A percentile compares a stretch with the other conserved stretches of the same genome.
These are phyloP conservation scores for Omphalea diandra DNA, from an alignment of 441 rosid species.

Conservation along the genomic window DNA sequence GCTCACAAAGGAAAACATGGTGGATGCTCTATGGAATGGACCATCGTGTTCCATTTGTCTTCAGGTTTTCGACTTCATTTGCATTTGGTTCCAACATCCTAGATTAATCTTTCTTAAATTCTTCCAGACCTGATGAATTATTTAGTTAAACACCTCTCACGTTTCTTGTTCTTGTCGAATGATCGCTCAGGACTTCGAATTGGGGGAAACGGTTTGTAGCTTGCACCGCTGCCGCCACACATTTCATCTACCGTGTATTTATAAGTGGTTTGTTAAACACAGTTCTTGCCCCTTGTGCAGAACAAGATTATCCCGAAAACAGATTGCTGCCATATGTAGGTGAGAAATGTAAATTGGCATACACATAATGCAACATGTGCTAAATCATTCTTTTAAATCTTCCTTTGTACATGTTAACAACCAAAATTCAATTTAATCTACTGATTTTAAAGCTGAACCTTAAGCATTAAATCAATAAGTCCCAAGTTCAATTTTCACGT, in stretches of 20 bases:
- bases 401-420: background rate
- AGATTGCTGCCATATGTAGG: background rate
- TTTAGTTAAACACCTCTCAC: background rate
- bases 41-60: conserved; percentile 42
- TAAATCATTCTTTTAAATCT: background rate
- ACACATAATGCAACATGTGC: no score
- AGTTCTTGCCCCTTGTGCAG: conserved; percentile 47
- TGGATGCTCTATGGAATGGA: conserved; percentile 29
- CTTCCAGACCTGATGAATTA: background rate
- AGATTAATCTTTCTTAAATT: background rate
- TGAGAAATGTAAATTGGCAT: background rate
- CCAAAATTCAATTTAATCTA: no score
- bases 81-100: no score
- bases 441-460: no score
- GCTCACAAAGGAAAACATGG: conserved; percentile 14
- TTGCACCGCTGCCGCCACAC: conserved; percentile 38
- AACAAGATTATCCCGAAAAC: conserved; percentile 15
- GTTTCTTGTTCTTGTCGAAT: background rate
- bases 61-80: conserved; percentile 27
- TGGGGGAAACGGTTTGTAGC: conserved; percentile 23
- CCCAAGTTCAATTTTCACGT: no score
- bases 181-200: conserved; percentile 35
- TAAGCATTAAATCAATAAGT: no score
- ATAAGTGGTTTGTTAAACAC: conserved; percentile 29
- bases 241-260: conserved; percentile 33